Conservation (phyloP, 345 rosid genomes). For the Eucalyptus shirleyi region DNA sequence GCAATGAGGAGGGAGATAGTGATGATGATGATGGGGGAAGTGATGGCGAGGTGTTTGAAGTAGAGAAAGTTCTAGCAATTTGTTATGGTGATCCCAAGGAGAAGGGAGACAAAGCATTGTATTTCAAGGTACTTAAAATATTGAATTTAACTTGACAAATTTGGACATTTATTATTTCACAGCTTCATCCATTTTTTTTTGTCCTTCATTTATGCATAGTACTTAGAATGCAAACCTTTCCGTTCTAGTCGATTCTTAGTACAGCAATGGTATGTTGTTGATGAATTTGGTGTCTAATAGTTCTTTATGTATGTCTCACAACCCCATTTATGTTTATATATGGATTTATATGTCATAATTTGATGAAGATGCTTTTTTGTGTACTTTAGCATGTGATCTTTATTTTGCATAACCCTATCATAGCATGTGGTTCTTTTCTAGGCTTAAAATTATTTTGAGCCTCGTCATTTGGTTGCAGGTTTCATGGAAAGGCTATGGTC, state of each 20-base stretch:
- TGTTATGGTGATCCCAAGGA: slow-evolving; percentile 40
- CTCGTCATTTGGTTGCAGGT: slow-evolving; percentile 19
- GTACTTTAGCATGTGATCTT: neutral
- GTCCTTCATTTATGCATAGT: neutral
- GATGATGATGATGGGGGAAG: neutral
- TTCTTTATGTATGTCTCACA: neutral
- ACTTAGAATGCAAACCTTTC: neutral
- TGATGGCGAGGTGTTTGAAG: slow-evolving; percentile 39
- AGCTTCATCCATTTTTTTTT: neutral
- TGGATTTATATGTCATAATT: neutral
- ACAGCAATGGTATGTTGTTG: neutral
- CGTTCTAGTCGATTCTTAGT: neutral
- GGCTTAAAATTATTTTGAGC: neutral
- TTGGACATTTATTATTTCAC: neutral
- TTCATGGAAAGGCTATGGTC: slow-evolving; percentile 47
- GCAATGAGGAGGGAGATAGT: slow-evolving; percentile 4
- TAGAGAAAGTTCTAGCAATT: slow-evolving; percentile 30
- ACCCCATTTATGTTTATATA: neutral
- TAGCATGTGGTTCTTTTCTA: neutral
- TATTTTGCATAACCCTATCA: neutral
- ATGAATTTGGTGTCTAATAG: neutral
- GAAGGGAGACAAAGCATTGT: slow-evolving; percentile 10
- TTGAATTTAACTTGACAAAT: neutral
- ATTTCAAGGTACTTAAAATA: slow-evolving; percentile 34
- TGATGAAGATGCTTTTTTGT: neutral